phyloP scores from a whole-genome alignment of 768 basidiomycete species.

The Tephrocybe sp. region DNA sequence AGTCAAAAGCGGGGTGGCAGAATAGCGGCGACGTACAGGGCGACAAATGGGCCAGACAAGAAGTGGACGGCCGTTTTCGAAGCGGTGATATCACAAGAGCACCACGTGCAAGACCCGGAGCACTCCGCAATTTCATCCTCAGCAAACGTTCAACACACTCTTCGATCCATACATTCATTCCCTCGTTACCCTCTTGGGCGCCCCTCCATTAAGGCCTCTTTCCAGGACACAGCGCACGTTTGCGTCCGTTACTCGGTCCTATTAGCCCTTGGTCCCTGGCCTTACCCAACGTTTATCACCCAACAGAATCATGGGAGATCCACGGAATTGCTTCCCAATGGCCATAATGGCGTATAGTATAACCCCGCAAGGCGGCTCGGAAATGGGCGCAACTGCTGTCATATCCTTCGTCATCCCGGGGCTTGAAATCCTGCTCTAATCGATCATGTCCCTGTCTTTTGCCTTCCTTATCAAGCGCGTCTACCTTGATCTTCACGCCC shows the following conservation, averaged over 20 bases:
- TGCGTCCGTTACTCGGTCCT: background rate
- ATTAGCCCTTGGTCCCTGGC: background rate
- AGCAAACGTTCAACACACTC: slow-evolving; percentile 19
- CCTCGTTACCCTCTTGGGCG: background rate
- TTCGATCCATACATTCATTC: slow-evolving; percentile 6
- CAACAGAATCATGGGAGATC: slow-evolving; percentile 2
- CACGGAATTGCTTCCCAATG: slow-evolving; percentile 8
- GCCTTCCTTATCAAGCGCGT: slow-evolving; percentile 9
- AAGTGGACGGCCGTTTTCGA: slow-evolving; percentile 6
- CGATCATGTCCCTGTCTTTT: background rate
- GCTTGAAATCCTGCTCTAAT: background rate
- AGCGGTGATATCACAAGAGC: slow-evolving; percentile 20
- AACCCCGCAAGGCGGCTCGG: slow-evolving; percentile 7
- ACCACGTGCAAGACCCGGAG: slow-evolving; percentile 33
- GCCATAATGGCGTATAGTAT: slow-evolving; percentile 3
- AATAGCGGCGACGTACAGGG: background rate
- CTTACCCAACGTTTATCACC: slow-evolving; percentile 5
- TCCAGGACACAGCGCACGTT: slow-evolving; percentile 17
- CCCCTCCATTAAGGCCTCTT: background rate
- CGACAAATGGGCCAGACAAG: slow-evolving; percentile 6
- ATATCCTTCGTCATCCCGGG: background rate
- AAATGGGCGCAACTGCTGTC: slow-evolving; percentile 2
- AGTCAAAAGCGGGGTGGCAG: background rate
- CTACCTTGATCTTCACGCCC: slow-evolving; percentile 1
- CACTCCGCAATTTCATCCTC: slow-evolving; percentile 22